Percentiles rank a stretch among this genome's conserved stretches.
These are phyloP conservation scores for Diaporthe batatas DNA, from an alignment of 2,329 filamentous ascomycete genomes.

Conservation along the genomic window DNA sequence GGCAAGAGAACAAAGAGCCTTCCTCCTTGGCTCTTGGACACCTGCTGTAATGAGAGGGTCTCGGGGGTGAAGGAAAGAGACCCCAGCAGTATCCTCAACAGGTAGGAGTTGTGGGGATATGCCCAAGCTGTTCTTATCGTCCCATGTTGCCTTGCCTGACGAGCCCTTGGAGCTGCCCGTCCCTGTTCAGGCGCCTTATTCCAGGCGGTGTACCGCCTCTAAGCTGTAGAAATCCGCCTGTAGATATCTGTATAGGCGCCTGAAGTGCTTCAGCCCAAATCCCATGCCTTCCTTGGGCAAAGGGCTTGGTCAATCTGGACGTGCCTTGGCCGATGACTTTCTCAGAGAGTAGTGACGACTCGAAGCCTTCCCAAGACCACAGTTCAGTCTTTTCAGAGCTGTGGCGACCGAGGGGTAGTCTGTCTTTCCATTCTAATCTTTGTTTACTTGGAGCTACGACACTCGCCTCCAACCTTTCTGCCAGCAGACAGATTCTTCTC, in stretches of 20 bases:
- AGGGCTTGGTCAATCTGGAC: not conserved
- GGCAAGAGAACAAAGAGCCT: not conserved
- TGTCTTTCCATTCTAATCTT: too few relatives aligned
- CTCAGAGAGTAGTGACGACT: not conserved
- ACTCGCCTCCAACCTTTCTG: too few relatives aligned
- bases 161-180: too few relatives aligned
- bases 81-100: accelerated
- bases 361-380: not conserved
- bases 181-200: not conserved
- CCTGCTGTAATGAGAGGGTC: too few relatives aligned
- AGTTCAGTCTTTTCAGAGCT: too few relatives aligned
- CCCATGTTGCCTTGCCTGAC: not conserved
- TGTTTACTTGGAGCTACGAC: too few relatives aligned
- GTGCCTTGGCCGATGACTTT: not conserved
- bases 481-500: too few relatives aligned
- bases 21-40: too few relatives aligned
- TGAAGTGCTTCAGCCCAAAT: not conserved
- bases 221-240: not conserved
- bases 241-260: not conserved
- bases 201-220: not conserved
- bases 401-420: too few relatives aligned
- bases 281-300: not conserved
- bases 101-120: not conserved
- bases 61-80: accelerated
- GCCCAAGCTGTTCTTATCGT: accelerated